Conservation (phyloP, 2,329 filamentous ascomycete genomes). For the Pseudocercospora crystallina region DNA sequence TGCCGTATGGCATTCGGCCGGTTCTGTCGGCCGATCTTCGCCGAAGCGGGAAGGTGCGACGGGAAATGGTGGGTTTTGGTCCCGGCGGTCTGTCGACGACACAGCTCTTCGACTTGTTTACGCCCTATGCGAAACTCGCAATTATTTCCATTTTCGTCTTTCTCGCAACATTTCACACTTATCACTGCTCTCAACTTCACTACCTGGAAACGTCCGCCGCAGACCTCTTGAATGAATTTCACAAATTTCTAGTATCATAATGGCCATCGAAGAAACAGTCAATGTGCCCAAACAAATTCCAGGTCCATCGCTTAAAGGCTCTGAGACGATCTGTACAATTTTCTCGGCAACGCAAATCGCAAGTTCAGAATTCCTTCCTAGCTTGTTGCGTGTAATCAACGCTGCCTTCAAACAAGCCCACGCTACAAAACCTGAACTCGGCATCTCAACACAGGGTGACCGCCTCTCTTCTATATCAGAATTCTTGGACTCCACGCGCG, state of each 20-base stretch:
- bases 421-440: conserved; percentile 10
- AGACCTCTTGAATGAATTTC: too few species aligned
- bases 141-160: too few species aligned
- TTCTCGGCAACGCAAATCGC: conserved; percentile 10
- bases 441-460: conserved; percentile 1
- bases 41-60: too few species aligned
- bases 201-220: too few species aligned
- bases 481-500: conserved; percentile 8
- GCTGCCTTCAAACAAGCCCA: conserved; percentile 11
- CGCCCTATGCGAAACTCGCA: too few species aligned
- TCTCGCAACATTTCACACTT: too few species aligned
- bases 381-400: conserved; percentile 16
- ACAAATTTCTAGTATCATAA: not conserved
- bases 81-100: too few species aligned
- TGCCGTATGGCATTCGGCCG: too few species aligned
- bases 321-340: conserved; percentile 6
- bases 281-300: not conserved
- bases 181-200: too few species aligned
- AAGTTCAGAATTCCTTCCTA: conserved; percentile 10
- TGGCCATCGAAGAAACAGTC: not conserved
- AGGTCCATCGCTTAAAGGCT: conserved; percentile 6
- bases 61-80: too few species aligned
- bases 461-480: conserved; percentile 16
- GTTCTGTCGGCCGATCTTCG: too few species aligned
- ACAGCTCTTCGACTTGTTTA: too few species aligned